These are phyloP conservation scores for Scenedesmus sp. DNA, from an alignment of 163 green algal species.

Conservation along the genomic window DNA sequence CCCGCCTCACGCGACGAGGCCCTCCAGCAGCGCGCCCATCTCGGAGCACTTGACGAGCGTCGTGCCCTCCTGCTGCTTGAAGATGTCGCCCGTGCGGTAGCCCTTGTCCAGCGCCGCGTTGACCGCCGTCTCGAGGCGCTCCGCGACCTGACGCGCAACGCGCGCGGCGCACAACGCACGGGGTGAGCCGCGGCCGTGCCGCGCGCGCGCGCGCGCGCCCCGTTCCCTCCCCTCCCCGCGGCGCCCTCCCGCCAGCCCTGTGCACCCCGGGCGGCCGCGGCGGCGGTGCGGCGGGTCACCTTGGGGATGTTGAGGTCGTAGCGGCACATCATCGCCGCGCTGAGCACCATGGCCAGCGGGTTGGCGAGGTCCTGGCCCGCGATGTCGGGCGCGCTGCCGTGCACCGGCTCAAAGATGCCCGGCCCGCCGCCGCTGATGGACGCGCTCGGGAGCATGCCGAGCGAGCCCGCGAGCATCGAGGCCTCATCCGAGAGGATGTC, in stretches of 20 bases:
- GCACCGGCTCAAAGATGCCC: constrained; percentile 97
- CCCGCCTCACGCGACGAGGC: constrained; percentile 39
- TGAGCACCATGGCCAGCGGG: constrained; percentile 93
- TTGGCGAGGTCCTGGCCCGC: constrained; percentile 94
- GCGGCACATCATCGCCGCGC: constrained; percentile 98
- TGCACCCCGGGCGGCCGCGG: no score
- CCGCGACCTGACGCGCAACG: constrained; percentile 85
- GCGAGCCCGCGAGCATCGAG: constrained; percentile 95
- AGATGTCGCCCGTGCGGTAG: constrained; percentile 94
- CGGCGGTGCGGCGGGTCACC: no score
- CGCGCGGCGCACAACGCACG: no score
- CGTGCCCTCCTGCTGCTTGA: constrained; percentile 73
- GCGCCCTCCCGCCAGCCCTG: no score
- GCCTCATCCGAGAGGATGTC: constrained; percentile 99
- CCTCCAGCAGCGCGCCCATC: constrained; percentile 74
- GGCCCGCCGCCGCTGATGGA: constrained; percentile 88
- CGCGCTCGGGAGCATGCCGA: constrained; percentile 98
- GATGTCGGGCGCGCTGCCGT: constrained; percentile 98
- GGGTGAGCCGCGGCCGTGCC: not conserved
- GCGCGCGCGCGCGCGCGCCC: no score
- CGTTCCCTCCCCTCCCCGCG: no score
- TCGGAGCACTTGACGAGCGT: constrained; percentile 77
- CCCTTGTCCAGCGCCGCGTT: constrained; percentile 86
- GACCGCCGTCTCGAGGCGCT: constrained; percentile 88
- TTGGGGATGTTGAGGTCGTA: constrained; percentile 92